Percentiles rank a stretch among this genome's conserved stretches.
phyloP scores from a whole-genome alignment of 805 yeast genomes.

The Cyberlindnera amylophila region DNA sequence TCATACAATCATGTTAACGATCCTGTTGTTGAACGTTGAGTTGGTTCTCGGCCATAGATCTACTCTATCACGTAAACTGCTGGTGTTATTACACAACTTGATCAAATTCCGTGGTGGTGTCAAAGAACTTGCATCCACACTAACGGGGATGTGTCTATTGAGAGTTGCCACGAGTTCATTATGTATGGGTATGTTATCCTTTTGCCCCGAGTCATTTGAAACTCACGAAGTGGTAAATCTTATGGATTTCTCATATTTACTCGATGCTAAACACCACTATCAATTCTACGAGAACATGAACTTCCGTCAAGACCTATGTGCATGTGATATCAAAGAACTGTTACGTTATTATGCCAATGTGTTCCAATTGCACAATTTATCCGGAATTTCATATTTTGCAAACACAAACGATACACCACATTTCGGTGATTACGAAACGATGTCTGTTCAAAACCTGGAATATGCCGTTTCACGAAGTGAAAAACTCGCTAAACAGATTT shows the following conservation, averaged over 20 bases:
- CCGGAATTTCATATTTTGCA: conserved; percentile 13
- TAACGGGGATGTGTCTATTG: conserved; percentile 15
- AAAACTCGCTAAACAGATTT: conserved; percentile 2
- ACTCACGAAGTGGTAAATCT: conserved; percentile 15
- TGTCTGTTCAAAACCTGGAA: conserved; percentile 9
- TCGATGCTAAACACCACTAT: conserved; percentile 13
- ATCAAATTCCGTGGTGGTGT: conserved; percentile 18
- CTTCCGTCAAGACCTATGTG: conserved; percentile 9
- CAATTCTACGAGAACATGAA: conserved; percentile 16
- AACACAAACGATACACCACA: conserved; percentile 7
- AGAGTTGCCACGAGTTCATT: conserved; percentile 10
- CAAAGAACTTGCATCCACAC: conserved; percentile 5
- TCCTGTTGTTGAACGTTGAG: conserved; percentile 12
- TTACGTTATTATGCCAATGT: conserved; percentile 11
- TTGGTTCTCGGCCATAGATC: conserved; percentile 10
- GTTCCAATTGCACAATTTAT: conserved; percentile 15
- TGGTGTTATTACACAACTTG: conserved; percentile 6
- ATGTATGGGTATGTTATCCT: conserved; percentile 12
- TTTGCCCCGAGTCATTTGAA: conserved; percentile 10
- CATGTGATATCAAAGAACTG: conserved; percentile 12
- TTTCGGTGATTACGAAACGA: conserved; percentile 9
- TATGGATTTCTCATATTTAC: conserved; percentile 8
- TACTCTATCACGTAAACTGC: conserved; percentile 8
- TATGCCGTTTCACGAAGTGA: conserved; percentile 8
- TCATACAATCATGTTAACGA: conserved; percentile 13